Conservation (phyloP, 805 yeast species). For the Candida berthetii region DNA sequence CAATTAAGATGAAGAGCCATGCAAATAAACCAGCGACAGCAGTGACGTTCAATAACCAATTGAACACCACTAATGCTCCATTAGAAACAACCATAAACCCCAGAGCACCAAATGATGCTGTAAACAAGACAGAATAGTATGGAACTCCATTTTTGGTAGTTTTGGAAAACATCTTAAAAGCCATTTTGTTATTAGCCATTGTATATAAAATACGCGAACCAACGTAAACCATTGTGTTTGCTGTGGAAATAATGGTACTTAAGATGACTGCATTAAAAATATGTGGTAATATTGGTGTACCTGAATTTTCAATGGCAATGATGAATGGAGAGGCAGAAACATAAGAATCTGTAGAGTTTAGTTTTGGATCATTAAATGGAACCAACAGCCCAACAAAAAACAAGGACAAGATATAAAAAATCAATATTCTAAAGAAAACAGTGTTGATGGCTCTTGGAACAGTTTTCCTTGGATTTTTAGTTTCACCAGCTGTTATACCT, state of each 20-base stretch:
- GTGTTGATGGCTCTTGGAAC: constrained; percentile 70
- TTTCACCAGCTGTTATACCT: constrained; percentile 73
- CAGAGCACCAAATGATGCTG: constrained; percentile 57
- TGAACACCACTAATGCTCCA: constrained; percentile 52
- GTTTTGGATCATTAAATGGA: constrained; percentile 58
- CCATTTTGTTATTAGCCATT: constrained; percentile 53
- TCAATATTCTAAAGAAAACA: constrained; percentile 56
- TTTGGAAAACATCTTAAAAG: constrained; percentile 44
- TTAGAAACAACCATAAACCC: constrained; percentile 53
- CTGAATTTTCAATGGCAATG: constrained; percentile 63
- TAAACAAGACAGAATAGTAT: constrained; percentile 44
- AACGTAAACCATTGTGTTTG: constrained; percentile 67
- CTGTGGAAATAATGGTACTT: constrained; percentile 68
- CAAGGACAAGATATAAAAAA: constrained; percentile 60
- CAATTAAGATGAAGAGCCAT: constrained; percentile 59
- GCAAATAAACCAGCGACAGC: constrained; percentile 72
- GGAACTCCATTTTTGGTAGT: constrained; percentile 61
- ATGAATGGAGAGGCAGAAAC: constrained; percentile 64
- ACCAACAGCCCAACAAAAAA: constrained; percentile 67
- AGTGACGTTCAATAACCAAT: constrained; percentile 71
- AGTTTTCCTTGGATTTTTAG: constrained; percentile 61
- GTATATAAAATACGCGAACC: constrained; percentile 65
- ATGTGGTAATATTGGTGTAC: constrained; percentile 59
- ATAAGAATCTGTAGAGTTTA: constrained; percentile 29
- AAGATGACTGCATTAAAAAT: constrained; percentile 70